A percentile compares a stretch with the other conserved stretches of the same genome.
Evolutionary conservation across 1,284 basidiomycete genomes (phyloP).

Genomic region (Polyporus tsugae): DNA sequence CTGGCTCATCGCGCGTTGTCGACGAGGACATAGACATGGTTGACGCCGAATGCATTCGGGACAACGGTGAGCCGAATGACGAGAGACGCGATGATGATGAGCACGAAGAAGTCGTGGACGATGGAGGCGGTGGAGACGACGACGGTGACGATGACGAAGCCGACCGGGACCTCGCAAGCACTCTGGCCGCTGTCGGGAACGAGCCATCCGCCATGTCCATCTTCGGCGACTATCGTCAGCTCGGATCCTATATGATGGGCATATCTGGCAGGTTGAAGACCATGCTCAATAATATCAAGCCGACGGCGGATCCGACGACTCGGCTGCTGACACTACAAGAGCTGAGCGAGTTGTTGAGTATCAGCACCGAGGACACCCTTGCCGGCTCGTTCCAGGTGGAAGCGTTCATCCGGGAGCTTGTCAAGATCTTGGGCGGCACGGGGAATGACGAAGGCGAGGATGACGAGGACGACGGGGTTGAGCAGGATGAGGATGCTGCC

Average conservation of each 20-base stretch:
- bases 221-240: slow-evolving; percentile 84
- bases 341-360: slow-evolving; percentile 92
- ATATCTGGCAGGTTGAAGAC: slow-evolving; percentile 88
- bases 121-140: slow-evolving; percentile 52
- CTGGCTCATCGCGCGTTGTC: slow-evolving; percentile 64
- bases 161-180: slow-evolving; percentile 43
- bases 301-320: slow-evolving; percentile 80
- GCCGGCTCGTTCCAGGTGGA: slow-evolving; percentile 95
- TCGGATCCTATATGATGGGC: slow-evolving; percentile 92
- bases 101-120: slow-evolving; percentile 54
- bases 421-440: slow-evolving; percentile 90
- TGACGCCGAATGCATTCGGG: slow-evolving; percentile 68
- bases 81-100: slow-evolving; percentile 49
- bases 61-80: slow-evolving; percentile 61
- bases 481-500: slow-evolving; percentile 83
- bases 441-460: slow-evolving; percentile 76
- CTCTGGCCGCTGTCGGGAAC: slow-evolving; percentile 60
- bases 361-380: slow-evolving; percentile 97
- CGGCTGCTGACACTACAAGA: slow-evolving; percentile 93
- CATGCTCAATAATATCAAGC: slow-evolving; percentile 90
- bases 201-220: slow-evolving; percentile 77
- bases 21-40: slow-evolving; percentile 82
- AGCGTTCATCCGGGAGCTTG: slow-evolving; percentile 91
- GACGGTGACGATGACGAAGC: slow-evolving; percentile 54
- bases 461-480: slow-evolving; percentile 64